Evolutionary conservation across 2,329 filamentous ascomycete genomes (phyloP), one percentile per base, ranked within the genome.

Genomic region (Periconia digitata): DNA sequence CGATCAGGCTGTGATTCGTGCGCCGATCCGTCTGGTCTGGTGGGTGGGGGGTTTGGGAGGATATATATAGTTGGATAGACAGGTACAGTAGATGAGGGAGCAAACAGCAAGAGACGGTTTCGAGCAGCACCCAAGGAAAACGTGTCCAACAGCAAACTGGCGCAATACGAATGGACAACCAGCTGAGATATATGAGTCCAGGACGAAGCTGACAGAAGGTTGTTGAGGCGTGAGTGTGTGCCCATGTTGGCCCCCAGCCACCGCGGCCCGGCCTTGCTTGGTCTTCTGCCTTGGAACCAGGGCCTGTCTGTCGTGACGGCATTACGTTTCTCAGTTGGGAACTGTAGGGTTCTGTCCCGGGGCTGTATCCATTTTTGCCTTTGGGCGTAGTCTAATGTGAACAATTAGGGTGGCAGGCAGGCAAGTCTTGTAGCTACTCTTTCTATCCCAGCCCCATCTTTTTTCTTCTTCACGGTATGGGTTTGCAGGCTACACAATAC

Each of bases 1-100:
- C 63, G 62, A 62, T 67, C 61, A 59, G 47, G 44, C 50, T 55
- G 46, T 66, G 63, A 68, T 68, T 64, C 60, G 64, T 51, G 63
- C 50, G 61, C 24, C 48, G 58, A 61, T 63, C 58, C 27, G 27
- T 32, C n/a, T 15, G 27, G 47, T 15, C 47, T 17, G 37, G 18
- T 39, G 58, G 55, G 18, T 32, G 27, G 12, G 3, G 4, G 4
- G 27, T 32, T 32, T 27, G 27, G 10, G 27, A 32, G 27, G 27
- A 5, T 32, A 32, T 32, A 32, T 32, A 32, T 32, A 32, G 10
- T 13, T 15, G 4, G 4, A 32, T 12, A 3, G 27, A 32, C n/a
- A 15, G 27, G n/a, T 27, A 27, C 10, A 13, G 27, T 32, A 3
- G 3, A 15, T 32, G 27, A 15, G n/a, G n/a, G 27, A 32, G n/a